A percentile compares a stretch with the other conserved stretches of the same genome.
These are phyloP conservation scores for Boletellus ananiceps DNA, from an alignment of 768 basidiomycete species.

Conservation along the genomic window DNA sequence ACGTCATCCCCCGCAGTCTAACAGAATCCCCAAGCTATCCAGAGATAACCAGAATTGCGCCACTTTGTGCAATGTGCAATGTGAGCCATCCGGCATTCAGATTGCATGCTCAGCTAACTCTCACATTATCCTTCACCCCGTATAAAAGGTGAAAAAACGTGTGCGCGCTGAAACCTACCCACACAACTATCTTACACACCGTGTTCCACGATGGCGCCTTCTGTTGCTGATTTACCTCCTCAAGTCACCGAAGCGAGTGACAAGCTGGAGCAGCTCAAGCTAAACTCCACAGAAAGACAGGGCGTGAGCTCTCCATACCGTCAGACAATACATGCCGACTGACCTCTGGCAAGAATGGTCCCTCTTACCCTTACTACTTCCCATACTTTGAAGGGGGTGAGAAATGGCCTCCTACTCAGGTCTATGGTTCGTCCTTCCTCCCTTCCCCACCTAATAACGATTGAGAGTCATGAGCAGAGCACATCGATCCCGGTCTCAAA, in stretches of 20 bases:
- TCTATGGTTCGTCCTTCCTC: conserved; percentile 14
- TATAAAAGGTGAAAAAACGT: no score
- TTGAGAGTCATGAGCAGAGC: conserved; percentile 28
- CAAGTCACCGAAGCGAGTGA: conserved; percentile 1
- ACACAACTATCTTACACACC: no score
- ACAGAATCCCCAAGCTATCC: no score
- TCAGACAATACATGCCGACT: background rate
- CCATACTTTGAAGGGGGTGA: conserved; percentile 44
- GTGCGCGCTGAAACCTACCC: no score
- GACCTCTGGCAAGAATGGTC: conserved; percentile 27
- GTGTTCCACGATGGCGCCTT: conserved; percentile 10
- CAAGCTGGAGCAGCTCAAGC: conserved; percentile 6
- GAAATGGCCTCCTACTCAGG: conserved; percentile 47
- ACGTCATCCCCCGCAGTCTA: no score
- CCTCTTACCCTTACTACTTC: conserved; percentile 47
- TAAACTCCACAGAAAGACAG: background rate
- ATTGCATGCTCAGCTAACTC: no score
- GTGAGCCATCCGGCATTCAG: no score
- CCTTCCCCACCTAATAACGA: background rate
- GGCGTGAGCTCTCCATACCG: background rate
- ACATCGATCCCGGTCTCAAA: conserved; percentile 41
- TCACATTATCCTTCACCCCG: no score
- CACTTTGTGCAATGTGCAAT: no score
- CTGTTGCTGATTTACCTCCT: conserved; percentile 5
- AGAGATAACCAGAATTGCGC: no score